Conservation (phyloP, 306 rosid species). For the Myrica gale region DNA sequence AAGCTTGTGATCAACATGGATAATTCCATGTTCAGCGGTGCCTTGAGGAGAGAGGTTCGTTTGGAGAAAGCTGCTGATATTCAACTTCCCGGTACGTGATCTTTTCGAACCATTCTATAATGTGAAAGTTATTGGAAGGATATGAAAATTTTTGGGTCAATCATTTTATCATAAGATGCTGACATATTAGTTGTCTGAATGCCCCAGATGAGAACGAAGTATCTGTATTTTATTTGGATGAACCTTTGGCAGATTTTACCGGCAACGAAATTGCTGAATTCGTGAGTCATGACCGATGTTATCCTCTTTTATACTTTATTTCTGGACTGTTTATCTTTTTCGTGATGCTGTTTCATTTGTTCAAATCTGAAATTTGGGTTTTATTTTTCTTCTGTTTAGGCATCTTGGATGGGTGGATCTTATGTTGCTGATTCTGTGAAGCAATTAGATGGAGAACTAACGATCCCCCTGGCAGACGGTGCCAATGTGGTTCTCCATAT, state of each 20-base stretch:
- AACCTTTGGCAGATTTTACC: constrained; percentile 45
- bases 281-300: constrained; percentile 54
- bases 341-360: constrained; percentile 8
- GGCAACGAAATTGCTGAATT: constrained; percentile 59
- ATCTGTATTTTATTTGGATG: constrained; percentile 70
- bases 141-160: constrained; percentile 4
- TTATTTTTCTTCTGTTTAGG: constrained; percentile 41
- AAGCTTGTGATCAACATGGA: constrained; percentile 38
- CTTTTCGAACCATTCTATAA: neutral
- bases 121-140: neutral
- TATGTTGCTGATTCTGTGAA: constrained; percentile 52
- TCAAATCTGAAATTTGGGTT: constrained; percentile 16
- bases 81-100: constrained; percentile 64
- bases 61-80: constrained; percentile 60
- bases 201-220: constrained; percentile 64
- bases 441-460: constrained; percentile 68
- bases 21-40: constrained; percentile 44
- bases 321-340: constrained; percentile 15
- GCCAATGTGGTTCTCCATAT: constrained; percentile 53
- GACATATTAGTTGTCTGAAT: constrained; percentile 37
- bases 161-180: constrained; percentile 25
- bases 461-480: constrained; percentile 59
- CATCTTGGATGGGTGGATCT: constrained; percentile 85
- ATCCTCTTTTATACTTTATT: constrained; percentile 11
- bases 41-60: constrained; percentile 38